A percentile compares a stretch with the other conserved stretches of the same genome.
Evolutionary conservation across 1,139 yeast genomes (phyloP).

Genomic region (Dujonia santamariae): DNA sequence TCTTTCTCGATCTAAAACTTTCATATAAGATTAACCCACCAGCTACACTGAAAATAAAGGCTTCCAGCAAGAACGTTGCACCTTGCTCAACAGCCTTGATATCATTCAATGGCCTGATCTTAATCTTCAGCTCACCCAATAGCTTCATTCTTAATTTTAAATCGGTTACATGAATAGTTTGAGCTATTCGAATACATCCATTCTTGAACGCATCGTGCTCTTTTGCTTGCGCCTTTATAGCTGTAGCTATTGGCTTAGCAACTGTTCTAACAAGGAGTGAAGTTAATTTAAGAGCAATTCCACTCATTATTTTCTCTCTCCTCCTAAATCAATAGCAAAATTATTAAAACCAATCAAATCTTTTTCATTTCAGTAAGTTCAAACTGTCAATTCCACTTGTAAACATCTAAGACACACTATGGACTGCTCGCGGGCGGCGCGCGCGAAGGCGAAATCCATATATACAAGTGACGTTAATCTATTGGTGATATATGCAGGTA

Average conservation of each 20-base stretch:
- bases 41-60: slow-evolving; percentile 75
- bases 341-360: too few species aligned
- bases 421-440: too few species aligned
- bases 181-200: slow-evolving; percentile 71
- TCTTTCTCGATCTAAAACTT: slow-evolving; percentile 63
- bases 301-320: slow-evolving; percentile 34
- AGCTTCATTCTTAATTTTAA: slow-evolving; percentile 59
- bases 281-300: slow-evolving; percentile 71
- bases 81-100: slow-evolving; percentile 83
- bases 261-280: slow-evolving; percentile 73
- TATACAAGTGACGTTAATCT: too few species aligned
- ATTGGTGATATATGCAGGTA: too few species aligned
- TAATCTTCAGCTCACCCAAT: slow-evolving; percentile 55
- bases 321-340: too few species aligned
- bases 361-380: too few species aligned
- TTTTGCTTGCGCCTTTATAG: slow-evolving; percentile 72
- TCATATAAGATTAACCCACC: slow-evolving; percentile 78
- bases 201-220: slow-evolving; percentile 65
- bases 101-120: slow-evolving; percentile 78
- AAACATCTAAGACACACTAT: too few species aligned
- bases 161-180: slow-evolving; percentile 67
- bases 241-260: slow-evolving; percentile 77
- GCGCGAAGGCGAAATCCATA: too few species aligned
- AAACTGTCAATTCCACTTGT: too few species aligned
- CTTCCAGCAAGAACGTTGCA: slow-evolving; percentile 74